Evolutionary conservation across 139 green algal genomes (phyloP).

Genomic region (Tetraselmis striata): DNA sequence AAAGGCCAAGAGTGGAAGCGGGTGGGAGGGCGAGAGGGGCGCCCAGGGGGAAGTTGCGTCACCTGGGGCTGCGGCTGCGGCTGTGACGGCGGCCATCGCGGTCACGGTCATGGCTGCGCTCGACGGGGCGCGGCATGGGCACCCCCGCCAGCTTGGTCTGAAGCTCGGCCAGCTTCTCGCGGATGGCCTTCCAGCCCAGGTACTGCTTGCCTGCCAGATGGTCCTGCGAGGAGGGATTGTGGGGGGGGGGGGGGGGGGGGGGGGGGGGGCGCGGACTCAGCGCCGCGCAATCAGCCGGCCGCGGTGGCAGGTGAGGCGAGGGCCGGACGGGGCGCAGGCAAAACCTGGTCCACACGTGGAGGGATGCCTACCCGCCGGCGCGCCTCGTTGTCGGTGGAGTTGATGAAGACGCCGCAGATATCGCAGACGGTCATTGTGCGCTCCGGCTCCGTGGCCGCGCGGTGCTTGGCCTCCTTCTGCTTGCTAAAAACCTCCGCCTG

Average conservation of each 20-base stretch:
- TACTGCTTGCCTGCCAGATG: conserved; percentile 85
- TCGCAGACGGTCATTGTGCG: conserved; percentile 72
- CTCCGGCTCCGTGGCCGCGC: conserved; percentile 51
- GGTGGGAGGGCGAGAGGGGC: too few species aligned
- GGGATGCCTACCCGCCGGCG: conserved; percentile 33
- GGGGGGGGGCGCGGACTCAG: too few species aligned
- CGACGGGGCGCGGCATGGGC: background rate
- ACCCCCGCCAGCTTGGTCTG: conserved; percentile 26
- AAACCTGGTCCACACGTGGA: too few species aligned
- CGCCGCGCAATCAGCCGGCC: too few species aligned
- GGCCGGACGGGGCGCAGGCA: too few species aligned
- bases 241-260: too few species aligned
- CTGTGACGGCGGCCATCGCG: background rate
- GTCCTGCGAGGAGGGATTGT: conserved; percentile 49
- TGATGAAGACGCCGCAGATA: conserved; percentile 84
- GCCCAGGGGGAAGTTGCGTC: too few species aligned
- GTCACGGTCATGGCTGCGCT: background rate
- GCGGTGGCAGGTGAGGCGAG: too few species aligned
- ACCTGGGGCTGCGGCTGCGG: too few species aligned
- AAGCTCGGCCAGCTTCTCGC: conserved; percentile 57
- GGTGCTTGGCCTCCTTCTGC: conserved; percentile 56
- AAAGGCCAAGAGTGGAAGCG: too few species aligned
- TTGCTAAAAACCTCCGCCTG: conserved; percentile 33
- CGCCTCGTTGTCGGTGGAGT: conserved; percentile 74
- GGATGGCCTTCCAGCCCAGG: conserved; percentile 77